Conservation (phyloP, 768 basidiomycete species). For the Russula sp. region DNA sequence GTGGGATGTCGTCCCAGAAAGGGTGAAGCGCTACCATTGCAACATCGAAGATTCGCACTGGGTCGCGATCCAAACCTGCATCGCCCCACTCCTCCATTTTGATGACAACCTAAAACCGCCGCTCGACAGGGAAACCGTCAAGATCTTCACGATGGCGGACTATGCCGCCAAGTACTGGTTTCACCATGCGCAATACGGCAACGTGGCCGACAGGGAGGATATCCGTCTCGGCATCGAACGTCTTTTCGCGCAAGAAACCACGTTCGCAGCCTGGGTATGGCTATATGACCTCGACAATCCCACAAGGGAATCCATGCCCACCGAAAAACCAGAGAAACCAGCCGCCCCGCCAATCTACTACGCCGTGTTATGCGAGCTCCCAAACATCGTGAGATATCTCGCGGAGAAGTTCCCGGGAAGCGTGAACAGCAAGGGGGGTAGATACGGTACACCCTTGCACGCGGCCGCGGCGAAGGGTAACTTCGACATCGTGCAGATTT, state of each 20-base stretch:
- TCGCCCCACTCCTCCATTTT: constrained; percentile 20
- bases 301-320: constrained; percentile 6
- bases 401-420: background rate
- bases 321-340: constrained; percentile 6
- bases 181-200: constrained; percentile 4
- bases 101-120: constrained; percentile 8
- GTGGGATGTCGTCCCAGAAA: background rate
- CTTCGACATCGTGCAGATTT: constrained; percentile 7
- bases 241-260: constrained; percentile 11
- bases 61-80: constrained; percentile 16
- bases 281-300: constrained; percentile 22
- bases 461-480: constrained; percentile 14
- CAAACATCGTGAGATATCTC: constrained; percentile 13
- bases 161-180: constrained; percentile 20
- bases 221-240: constrained; percentile 21
- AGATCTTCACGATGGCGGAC: constrained; percentile 22
- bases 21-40: constrained; percentile 13
- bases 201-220: constrained; percentile 8
- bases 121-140: constrained; percentile 15
- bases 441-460: constrained; percentile 1
- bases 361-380: constrained; percentile 19
- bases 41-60: constrained; percentile 15
- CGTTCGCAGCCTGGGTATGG: constrained; percentile 21
- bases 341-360: constrained; percentile 14
- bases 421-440: constrained; percentile 1